Evolutionary conservation across 169 alveolate genomes (phyloP).

Genomic region (Cryptosporidium viatorum): DNA sequence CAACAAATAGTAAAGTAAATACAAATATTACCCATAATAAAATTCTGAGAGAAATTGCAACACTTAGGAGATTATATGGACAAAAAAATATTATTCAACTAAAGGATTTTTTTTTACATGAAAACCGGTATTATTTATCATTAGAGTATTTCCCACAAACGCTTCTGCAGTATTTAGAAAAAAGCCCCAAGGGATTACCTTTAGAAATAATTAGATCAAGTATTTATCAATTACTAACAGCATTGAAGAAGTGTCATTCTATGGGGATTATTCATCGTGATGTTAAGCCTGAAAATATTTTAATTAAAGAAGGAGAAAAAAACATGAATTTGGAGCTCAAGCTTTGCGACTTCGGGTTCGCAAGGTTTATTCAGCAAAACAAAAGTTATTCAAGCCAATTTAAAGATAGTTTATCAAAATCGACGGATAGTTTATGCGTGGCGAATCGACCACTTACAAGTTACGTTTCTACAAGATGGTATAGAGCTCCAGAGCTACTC

Average conservation of each 20-base stretch:
- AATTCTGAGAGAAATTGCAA: conserved; percentile 91
- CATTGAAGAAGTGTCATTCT: conserved; percentile 89
- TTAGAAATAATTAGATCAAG: conserved; percentile 85
- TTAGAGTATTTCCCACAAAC: conserved; percentile 92
- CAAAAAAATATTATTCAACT: conserved; percentile 88
- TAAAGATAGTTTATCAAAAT: conserved; percentile 37
- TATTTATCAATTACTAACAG: conserved; percentile 89
- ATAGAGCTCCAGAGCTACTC: conserved; percentile 90
- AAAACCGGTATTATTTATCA: conserved; percentile 89
- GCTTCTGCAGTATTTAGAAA: conserved; percentile 90
- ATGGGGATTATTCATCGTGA: conserved; percentile 91
- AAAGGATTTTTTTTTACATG: conserved; percentile 91
- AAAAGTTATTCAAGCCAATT: conserved; percentile 39
- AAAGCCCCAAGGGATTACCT: conserved; percentile 86
- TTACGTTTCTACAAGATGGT: conserved; percentile 92
- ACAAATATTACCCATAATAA: conserved; percentile 89
- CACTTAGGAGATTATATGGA: conserved; percentile 89
- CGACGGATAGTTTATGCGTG: conserved; percentile 83
- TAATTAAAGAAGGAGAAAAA: conserved; percentile 76
- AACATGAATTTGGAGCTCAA: conserved; percentile 79
- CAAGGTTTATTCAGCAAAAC: conserved; percentile 85
- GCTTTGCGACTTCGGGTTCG: conserved; percentile 94
- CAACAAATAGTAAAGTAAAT: conserved; percentile 79
- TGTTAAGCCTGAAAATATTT: conserved; percentile 92
- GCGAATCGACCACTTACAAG: conserved; percentile 82